These are phyloP conservation scores for Thalassiosira livingstoniorum DNA, from an alignment of 352 stramenopile genomes.

Conservation along the genomic window DNA sequence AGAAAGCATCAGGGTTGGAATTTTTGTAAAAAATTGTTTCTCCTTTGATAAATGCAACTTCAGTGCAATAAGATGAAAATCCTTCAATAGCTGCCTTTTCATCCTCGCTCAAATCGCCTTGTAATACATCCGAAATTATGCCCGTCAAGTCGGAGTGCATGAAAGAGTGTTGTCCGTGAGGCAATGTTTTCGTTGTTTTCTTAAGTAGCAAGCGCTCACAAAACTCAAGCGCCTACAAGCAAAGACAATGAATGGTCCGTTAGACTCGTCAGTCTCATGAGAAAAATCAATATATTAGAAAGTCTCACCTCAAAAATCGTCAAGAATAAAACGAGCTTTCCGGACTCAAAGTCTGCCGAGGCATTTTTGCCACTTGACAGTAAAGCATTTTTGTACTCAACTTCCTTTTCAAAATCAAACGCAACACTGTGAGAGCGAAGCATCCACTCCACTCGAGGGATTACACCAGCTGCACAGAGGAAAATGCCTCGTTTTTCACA, in stretches of 20 bases:
- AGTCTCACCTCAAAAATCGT: conserved; percentile 48
- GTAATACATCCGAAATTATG: conserved; percentile 44
- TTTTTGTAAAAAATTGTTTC: conserved; percentile 65
- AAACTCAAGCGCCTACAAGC: conserved; percentile 44
- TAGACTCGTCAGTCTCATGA: not conserved
- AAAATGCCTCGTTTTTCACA: conserved; percentile 74
- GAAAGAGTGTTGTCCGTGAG: too few species aligned
- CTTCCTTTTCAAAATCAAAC: conserved; percentile 54
- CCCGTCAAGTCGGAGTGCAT: conserved; percentile 27
- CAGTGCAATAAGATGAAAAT: conserved; percentile 54
- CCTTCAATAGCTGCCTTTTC: conserved; percentile 32
- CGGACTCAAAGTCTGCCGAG: conserved; percentile 10
- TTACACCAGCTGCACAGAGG: conserved; percentile 69
- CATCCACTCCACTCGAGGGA: conserved; percentile 77
- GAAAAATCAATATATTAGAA: not conserved
- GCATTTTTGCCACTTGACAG: conserved; percentile 22
- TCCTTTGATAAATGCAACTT: conserved; percentile 54
- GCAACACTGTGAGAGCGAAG: conserved; percentile 70
- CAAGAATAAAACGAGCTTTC: conserved; percentile 48
- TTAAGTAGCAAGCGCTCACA: conserved; percentile 44
- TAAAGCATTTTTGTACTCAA: conserved; percentile 40
- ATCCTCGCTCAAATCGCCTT: conserved; percentile 30
- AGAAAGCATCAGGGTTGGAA: conserved; percentile 72
- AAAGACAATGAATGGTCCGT: not conserved
- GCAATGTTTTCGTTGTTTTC: conserved; percentile 25